These are phyloP conservation scores for Lactifluus rugatus DNA, from an alignment of 768 basidiomycete species.

Conservation along the genomic window DNA sequence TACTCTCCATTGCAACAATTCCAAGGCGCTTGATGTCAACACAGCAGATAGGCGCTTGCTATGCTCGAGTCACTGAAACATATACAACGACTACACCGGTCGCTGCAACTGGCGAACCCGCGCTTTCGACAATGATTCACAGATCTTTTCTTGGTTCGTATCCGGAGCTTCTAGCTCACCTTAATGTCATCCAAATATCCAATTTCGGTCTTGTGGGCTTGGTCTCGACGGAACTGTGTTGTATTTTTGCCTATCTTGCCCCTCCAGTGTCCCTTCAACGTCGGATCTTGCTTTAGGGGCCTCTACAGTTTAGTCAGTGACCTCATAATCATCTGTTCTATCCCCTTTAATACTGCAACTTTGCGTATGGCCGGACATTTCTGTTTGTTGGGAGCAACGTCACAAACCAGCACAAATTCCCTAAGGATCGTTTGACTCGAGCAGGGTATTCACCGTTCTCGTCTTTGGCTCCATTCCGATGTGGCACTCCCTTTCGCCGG, in stretches of 20 bases:
- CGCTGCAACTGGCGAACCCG: conserved; percentile 1
- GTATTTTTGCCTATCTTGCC: conserved; percentile 6
- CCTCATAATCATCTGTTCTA: neutral
- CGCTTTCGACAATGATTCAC: conserved; percentile 12
- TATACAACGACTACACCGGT: conserved; percentile 15
- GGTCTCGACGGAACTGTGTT: conserved; percentile 8
- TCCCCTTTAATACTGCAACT: conserved; percentile 13
- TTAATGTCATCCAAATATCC: conserved; percentile 14
- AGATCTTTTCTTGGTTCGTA: neutral
- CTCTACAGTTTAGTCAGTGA: neutral
- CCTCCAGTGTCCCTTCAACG: neutral
- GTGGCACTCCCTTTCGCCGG: neutral
- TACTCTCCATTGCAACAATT: neutral
- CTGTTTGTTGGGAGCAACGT: neutral
- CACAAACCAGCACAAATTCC: neutral
- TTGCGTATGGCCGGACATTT: conserved; percentile 11
- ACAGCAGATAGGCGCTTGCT: conserved; percentile 5
- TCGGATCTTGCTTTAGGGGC: conserved; percentile 12
- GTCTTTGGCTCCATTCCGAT: conserved; percentile 4
- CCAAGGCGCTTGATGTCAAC: conserved; percentile 6
- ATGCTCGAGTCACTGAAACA: conserved; percentile 15
- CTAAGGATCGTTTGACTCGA: conserved; percentile 19
- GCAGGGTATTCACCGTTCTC: conserved; percentile 4
- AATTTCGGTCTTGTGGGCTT: conserved; percentile 9
- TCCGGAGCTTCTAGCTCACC: conserved; percentile 12